Evolutionary conservation across 139 green algal genomes (phyloP).

Genomic region (Ostreobium quekettii): DNA sequence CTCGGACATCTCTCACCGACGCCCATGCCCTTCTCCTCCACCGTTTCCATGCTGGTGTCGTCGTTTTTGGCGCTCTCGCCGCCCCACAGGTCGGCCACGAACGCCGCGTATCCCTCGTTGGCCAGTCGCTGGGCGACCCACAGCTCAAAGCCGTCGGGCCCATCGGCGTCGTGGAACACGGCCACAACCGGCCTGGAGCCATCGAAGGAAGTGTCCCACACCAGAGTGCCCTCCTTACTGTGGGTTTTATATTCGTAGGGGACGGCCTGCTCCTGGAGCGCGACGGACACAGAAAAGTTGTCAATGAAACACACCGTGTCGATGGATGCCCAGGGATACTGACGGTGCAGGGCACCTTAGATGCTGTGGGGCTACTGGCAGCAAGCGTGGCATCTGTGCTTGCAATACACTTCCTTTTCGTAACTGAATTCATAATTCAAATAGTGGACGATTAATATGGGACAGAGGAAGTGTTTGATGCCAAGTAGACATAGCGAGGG

Average conservation of each 20-base stretch:
- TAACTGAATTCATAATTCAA: no score
- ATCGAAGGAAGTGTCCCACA: background rate
- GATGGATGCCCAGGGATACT: no score
- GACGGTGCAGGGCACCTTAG: background rate
- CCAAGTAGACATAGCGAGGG: no score
- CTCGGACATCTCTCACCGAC: no score
- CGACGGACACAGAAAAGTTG: background rate
- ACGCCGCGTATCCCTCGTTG: conserved; percentile 3
- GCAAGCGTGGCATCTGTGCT: no score
- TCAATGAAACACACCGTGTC: no score
- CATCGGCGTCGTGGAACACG: conserved; percentile 16
- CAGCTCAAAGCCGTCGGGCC: conserved; percentile 6
- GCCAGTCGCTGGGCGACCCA: conserved; percentile 11
- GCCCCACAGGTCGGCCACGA: background rate
- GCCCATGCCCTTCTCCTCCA: no score
- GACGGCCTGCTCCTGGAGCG: background rate
- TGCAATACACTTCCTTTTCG: no score
- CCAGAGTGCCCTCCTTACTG: background rate
- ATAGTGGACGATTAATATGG: no score
- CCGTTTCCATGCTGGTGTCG: no score
- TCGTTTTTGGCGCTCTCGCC: background rate
- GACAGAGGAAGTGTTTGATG: no score
- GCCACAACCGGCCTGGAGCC: background rate
- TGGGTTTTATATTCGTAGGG: background rate
- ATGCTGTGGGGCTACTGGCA: no score